A percentile compares a stretch with the other conserved stretches of the same genome.
Evolutionary conservation across 148 eudicot genomes (phyloP).

Genomic region (Suaeda aralocaspica): DNA sequence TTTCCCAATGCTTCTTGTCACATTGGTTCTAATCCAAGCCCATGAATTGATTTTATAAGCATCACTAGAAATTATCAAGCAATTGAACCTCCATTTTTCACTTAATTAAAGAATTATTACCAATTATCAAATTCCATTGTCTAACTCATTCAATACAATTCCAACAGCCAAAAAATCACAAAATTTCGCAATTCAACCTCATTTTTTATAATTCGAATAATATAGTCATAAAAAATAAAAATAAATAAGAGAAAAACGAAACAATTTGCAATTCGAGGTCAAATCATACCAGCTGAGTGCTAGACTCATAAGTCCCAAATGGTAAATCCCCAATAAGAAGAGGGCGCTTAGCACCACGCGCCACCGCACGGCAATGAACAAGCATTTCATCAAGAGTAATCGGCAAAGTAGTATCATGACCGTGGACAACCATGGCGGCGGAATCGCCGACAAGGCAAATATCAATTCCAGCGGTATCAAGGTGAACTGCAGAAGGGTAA

Average conservation of each 20-base stretch:
- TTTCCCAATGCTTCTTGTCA: too few species aligned
- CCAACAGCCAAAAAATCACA: constrained; percentile 3
- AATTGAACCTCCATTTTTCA: too few species aligned
- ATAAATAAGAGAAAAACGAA: too few species aligned
- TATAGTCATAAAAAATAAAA: background rate
- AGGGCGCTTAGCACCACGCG: constrained; percentile 78
- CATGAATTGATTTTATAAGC: too few species aligned
- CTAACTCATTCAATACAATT: background rate
- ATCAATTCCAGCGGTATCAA: constrained; percentile 83
- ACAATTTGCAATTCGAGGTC: too few species aligned
- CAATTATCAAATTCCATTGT: background rate
- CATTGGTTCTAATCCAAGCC: too few species aligned
- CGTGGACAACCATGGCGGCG: constrained; percentile 95
- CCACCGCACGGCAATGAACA: constrained; percentile 86
- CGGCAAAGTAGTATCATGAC: constrained; percentile 86
- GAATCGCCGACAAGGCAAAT: constrained; percentile 88
- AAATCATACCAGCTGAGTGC: constrained; percentile 52
- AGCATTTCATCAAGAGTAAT: constrained; percentile 85
- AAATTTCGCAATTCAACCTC: background rate
- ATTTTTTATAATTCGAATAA: background rate
- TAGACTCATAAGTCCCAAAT: constrained; percentile 82
- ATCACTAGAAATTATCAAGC: too few species aligned
- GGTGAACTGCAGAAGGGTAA: constrained; percentile 85
- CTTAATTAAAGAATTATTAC: too few species aligned
- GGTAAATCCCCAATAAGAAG: constrained; percentile 91